Evolutionary conservation across 2,329 filamentous ascomycete genomes (phyloP), one percentile per base, ranked within the genome.

Genomic region (Hymenoscyphus albidus): DNA sequence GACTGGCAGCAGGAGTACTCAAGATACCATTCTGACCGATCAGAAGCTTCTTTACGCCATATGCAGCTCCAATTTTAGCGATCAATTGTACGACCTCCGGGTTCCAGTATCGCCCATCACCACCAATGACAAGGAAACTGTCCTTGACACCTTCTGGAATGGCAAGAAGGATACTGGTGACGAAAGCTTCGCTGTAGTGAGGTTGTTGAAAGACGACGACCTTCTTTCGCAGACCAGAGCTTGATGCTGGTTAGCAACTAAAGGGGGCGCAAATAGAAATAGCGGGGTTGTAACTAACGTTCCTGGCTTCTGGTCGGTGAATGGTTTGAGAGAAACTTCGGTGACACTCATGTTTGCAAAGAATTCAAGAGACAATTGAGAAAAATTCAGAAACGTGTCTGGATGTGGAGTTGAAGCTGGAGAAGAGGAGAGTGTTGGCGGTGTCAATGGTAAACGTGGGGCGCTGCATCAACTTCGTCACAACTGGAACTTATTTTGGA

Each of bases 201-300:
- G 88, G 84, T 80, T 97, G 84, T 80, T 99, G 92, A 84, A 99
- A 99, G 77, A 97, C 91, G 76, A 92, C 93, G 81, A 98, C 95
- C 87, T 96, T 98, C 82, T 99, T 99, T 70, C 95, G 93, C 79
- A 99, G 92, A 79, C 95, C 95, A 71, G 95, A 99, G 72, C 94
- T 98, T 64, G 60, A 44, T 67, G 67, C 65, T 63, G 64, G 68
- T 70, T 76, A 75, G 71, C 68, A 22, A 22, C 22, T 35, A 5
- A 35, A 9, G 32, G 65, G 65, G 72, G 69, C 39, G 69, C 39
- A 63, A 69, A 69, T 70, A 40, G 67, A 63, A 69, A 69, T 70
- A 40, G 67, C 61, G 69, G 69, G 68, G 67, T 67, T 68, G 69
- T 70, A 72, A 93, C 94, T 80, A 88, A 97, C 94, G 94, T 98